phyloP scores from a whole-genome alignment of 208 protist genomes.

The Leishmania tarentolae region DNA sequence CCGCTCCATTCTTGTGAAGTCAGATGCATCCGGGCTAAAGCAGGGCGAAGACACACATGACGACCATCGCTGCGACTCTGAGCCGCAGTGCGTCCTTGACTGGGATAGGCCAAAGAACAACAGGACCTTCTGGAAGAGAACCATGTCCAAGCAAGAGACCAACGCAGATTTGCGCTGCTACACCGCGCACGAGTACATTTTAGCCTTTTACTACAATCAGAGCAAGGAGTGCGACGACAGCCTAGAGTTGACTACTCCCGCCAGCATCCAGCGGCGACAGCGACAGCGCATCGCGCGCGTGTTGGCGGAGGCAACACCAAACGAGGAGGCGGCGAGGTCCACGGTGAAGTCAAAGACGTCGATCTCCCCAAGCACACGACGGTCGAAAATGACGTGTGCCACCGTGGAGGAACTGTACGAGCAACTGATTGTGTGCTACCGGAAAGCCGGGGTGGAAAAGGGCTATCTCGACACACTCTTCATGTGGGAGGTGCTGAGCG shows the following conservation, averaged over 20 bases:
- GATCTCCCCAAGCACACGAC: conserved; percentile 4
- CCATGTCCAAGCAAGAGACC: conserved; percentile 15
- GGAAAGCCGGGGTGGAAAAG: conserved; percentile 15
- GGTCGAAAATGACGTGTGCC: neutral
- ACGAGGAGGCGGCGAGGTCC: conserved; percentile 84
- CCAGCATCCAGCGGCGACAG: conserved; percentile 12
- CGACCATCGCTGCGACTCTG: neutral
- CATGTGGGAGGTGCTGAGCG: conserved; percentile 24
- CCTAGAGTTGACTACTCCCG: neutral
- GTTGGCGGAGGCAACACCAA: conserved; percentile 38
- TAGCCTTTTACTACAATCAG: conserved; percentile 25
- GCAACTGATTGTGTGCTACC: conserved; percentile 15
- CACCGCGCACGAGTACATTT: conserved; percentile 20
- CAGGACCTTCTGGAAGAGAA: conserved; percentile 6
- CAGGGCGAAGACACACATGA: neutral
- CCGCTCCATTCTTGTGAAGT: conserved; percentile 7
- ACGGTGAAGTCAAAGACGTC: neutral
- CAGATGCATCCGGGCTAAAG: neutral
- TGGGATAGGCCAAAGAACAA: neutral
- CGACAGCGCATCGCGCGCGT: conserved; percentile 12
- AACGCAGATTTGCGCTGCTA: conserved; percentile 23
- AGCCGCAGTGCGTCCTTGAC: neutral
- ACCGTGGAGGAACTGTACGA: conserved; percentile 14
- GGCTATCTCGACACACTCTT: conserved; percentile 24
- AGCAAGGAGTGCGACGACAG: conserved; percentile 17